phyloP scores from a whole-genome alignment of 495 filamentous ascomycete genomes.

The Halenospora varia region DNA sequence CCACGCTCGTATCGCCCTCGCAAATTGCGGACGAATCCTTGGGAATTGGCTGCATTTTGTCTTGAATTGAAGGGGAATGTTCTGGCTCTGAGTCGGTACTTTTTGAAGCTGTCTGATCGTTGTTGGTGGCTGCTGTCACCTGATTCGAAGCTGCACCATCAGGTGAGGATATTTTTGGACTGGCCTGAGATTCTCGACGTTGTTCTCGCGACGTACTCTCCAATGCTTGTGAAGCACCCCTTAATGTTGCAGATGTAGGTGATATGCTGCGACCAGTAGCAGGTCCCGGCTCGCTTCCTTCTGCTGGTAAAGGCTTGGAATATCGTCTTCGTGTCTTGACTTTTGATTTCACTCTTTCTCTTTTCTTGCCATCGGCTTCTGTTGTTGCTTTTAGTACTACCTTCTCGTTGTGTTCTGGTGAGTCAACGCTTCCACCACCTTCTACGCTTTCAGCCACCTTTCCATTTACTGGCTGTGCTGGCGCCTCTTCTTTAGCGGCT shows the following conservation, averaged over 20 bases:
- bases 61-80: constrained; percentile 14
- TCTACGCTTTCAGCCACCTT: constrained; percentile 3
- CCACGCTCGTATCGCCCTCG: constrained; percentile 76
- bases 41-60: constrained; percentile 2
- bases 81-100: neutral
- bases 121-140: neutral
- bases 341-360: constrained; percentile 24
- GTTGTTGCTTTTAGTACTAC: constrained; percentile 1
- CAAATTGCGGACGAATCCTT: constrained; percentile 33
- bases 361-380: constrained; percentile 22
- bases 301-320: constrained; percentile 13
- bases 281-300: neutral
- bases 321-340: constrained; percentile 19
- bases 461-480: constrained; percentile 2
- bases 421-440: constrained; percentile 3
- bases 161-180: neutral
- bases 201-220: constrained; percentile 10
- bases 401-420: neutral
- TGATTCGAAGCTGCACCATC: too few relatives aligned
- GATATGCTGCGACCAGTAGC: neutral
- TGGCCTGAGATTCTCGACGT: neutral
- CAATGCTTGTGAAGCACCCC: constrained; percentile 2
- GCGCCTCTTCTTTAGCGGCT: constrained; percentile 1
- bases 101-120: neutral
- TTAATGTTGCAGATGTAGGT: constrained; percentile 1